Conservation (phyloP, 345 rosid genomes). For the Hirschfeldia incana region DNA sequence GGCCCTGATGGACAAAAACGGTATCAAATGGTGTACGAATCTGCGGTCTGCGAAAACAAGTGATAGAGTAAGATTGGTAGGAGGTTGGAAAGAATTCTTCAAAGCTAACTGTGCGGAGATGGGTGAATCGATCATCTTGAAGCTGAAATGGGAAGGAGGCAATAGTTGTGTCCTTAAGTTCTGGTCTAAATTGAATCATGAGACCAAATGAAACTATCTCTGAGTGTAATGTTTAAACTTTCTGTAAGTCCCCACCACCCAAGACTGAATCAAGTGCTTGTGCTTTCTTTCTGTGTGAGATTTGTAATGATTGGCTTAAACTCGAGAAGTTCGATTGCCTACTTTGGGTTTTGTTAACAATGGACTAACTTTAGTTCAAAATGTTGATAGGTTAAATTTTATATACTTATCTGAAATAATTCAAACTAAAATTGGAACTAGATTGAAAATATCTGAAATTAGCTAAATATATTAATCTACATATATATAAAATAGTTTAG, state of each 20-base stretch:
- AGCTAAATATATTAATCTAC: no score
- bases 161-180: slow-evolving; percentile 14
- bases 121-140: background rate
- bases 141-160: slow-evolving; percentile 13
- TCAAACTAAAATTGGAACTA: no score
- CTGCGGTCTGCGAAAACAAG: background rate
- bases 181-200: slow-evolving; percentile 5
- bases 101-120: background rate
- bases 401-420: background rate
- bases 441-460: no score
- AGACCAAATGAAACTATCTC: background rate
- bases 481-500: no score
- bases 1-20: slow-evolving; percentile 11
- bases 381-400: background rate
- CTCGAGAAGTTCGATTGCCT: background rate
- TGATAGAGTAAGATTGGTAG: background rate
- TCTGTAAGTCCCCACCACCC: background rate
- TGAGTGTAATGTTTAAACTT: background rate
- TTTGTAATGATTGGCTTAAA: background rate
- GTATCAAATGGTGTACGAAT: slow-evolving; percentile 14
- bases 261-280: background rate
- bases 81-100: background rate
- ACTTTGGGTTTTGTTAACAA: background rate
- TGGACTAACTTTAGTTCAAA: background rate
- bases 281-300: background rate